phyloP scores from a whole-genome alignment of 129 eudicot genomes.

The Deinandra increscens region DNA sequence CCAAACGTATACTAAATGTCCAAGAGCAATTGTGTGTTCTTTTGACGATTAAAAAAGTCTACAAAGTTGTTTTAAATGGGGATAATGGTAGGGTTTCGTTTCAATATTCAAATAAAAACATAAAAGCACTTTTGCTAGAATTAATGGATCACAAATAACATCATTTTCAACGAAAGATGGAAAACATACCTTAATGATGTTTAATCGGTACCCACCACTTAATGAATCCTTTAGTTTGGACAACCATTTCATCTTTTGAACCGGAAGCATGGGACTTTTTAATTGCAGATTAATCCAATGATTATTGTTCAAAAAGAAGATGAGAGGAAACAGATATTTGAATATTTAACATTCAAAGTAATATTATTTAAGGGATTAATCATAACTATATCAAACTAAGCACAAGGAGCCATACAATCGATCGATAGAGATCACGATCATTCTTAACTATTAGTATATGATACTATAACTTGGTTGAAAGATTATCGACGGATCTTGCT shows the following conservation, averaged over 20 bases:
- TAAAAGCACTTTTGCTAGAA: slow-evolving; percentile 27
- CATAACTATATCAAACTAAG: neutral
- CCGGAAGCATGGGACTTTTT: slow-evolving; percentile 17
- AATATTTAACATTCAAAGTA: neutral
- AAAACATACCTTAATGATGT: slow-evolving; percentile 23
- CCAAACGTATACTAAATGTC: neutral
- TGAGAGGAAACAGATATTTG: neutral
- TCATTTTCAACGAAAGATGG: slow-evolving; percentile 7
- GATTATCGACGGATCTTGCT: too few species aligned
- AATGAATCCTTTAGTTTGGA: slow-evolving; percentile 23
- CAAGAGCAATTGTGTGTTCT: neutral
- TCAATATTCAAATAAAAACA: slow-evolving; percentile 27
- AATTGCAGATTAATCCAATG: neutral
- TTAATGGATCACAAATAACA: slow-evolving; percentile 18
- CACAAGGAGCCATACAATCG: neutral
- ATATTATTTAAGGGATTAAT: neutral
- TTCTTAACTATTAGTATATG: too few species aligned
- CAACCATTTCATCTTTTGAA: slow-evolving; percentile 22
- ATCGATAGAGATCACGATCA: neutral
- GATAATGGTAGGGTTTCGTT: slow-evolving; percentile 21
- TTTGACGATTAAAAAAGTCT: neutral
- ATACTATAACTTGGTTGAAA: too few species aligned
- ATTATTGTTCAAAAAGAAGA: neutral
- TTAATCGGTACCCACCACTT: slow-evolving; percentile 38
- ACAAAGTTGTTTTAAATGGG: neutral